phyloP scores from a whole-genome alignment of 331 rosid species.

The Pyrus hybrid region DNA sequence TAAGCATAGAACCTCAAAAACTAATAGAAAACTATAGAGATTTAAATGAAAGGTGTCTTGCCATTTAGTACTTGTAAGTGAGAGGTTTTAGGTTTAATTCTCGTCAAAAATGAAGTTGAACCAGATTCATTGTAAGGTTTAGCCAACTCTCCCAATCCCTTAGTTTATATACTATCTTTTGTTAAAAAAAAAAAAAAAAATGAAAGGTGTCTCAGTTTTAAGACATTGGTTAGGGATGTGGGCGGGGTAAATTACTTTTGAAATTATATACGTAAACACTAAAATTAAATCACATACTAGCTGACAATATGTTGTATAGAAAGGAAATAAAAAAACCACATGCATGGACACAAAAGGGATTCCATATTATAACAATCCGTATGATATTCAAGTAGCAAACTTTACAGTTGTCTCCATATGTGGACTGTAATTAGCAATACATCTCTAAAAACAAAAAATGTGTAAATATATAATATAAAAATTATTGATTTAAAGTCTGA shows the following conservation, averaged over 20 bases:
- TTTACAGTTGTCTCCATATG: not conserved
- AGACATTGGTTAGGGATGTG: not conserved
- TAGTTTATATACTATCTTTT: too few species aligned
- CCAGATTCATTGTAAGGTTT: too few species aligned
- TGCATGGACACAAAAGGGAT: not conserved
- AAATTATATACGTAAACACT: not conserved
- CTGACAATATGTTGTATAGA: not conserved
- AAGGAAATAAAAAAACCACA: not conserved
- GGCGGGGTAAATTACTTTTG: not conserved
- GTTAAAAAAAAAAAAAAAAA: too few species aligned
- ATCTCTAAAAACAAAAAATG: not conserved
- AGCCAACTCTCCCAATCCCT: too few species aligned
- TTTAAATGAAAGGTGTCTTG: not conserved
- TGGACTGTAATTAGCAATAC: not conserved
- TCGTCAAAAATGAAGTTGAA: accelerated
- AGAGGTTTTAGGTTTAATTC: too few species aligned
- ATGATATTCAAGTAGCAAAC: not conserved
- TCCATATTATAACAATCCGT: not conserved
- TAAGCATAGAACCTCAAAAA: not conserved
- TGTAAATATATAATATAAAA: not conserved
- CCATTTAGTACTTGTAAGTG: too few species aligned
- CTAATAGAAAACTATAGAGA: not conserved
- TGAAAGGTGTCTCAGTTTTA: not conserved
- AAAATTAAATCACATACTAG: not conserved
- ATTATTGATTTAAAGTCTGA: not conserved